phyloP scores from a whole-genome alignment of 192 early-diverging fungal genomes.

The Rhizophagus clarus region DNA sequence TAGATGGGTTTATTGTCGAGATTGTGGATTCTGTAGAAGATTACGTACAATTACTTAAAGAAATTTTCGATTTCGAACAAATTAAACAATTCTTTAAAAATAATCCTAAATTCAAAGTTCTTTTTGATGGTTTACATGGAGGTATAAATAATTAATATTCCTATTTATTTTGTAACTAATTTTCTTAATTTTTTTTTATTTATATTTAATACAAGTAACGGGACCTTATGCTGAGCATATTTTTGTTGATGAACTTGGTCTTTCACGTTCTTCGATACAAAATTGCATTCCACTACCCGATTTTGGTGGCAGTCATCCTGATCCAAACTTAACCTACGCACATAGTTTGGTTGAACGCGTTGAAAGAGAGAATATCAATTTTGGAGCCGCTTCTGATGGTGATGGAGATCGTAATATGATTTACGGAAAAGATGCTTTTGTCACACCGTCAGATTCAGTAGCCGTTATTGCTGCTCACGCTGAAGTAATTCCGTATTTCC shows the following conservation, averaged over 20 bases:
- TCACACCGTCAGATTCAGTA: constrained; percentile 96
- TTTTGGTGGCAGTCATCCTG: constrained; percentile 96
- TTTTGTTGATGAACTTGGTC: constrained; percentile 88
- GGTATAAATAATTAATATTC: constrained; percentile 40
- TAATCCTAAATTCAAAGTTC: constrained; percentile 76
- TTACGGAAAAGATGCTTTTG: constrained; percentile 92
- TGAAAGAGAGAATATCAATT: constrained; percentile 71
- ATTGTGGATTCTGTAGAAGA: constrained; percentile 87
- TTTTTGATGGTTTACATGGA: constrained; percentile 96
- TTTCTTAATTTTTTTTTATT: constrained; percentile 17
- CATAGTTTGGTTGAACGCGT: constrained; percentile 91
- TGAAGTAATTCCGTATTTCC: constrained; percentile 90
- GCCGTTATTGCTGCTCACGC: constrained; percentile 95
- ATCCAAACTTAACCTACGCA: constrained; percentile 98
- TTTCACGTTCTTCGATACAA: constrained; percentile 77
- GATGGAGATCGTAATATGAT: constrained; percentile 99
- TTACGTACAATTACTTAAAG: constrained; percentile 84
- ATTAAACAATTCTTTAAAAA: constrained; percentile 77
- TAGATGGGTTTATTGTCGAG: constrained; percentile 75
- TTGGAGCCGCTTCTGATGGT: constrained; percentile 97
- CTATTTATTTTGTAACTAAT: constrained; percentile 4
- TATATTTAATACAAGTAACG: constrained; percentile 64
- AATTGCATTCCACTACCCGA: constrained; percentile 80
- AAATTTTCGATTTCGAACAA: constrained; percentile 90
- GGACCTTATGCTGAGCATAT: constrained; percentile 89